Evolutionary conservation across 306 rosid species (phyloP).

Genomic region (Spatholobus suberectus): DNA sequence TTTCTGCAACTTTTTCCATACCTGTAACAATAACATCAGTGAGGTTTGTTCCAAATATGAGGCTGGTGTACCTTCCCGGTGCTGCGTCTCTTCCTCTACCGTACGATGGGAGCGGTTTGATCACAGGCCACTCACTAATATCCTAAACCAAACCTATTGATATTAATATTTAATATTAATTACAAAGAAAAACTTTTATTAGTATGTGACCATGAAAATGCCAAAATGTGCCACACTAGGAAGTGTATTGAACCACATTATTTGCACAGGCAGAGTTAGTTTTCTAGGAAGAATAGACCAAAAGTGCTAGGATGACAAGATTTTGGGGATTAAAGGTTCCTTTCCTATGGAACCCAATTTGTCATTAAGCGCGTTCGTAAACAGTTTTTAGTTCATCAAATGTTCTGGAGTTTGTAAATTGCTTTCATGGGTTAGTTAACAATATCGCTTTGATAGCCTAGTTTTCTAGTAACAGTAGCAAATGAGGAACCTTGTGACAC

Average conservation of each 20-base stretch:
- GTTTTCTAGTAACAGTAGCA: conserved; percentile 31
- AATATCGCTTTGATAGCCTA: conserved; percentile 11
- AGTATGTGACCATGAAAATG: neutral
- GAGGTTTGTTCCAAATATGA: conserved; percentile 78
- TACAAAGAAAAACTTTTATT: neutral
- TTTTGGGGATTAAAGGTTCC: neutral
- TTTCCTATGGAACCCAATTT: neutral
- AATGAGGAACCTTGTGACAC: conserved; percentile 30
- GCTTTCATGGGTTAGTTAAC: conserved; percentile 32
- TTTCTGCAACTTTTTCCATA: conserved; percentile 26
- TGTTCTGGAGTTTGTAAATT: conserved; percentile 18
- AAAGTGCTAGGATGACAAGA: neutral
- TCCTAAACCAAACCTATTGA: conserved; percentile 44
- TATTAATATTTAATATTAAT: neutral
- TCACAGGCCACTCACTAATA: conserved; percentile 67
- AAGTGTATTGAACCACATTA: neutral
- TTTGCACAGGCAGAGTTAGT: neutral
- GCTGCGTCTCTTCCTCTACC: conserved; percentile 75
- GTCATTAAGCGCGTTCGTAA: neutral
- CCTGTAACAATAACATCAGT: conserved; percentile 75
- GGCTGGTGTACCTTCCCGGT: conserved; percentile 66
- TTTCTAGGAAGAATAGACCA: conserved; percentile 10
- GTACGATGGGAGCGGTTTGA: conserved; percentile 75
- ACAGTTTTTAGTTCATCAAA: neutral
- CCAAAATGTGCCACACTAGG: neutral